Percentiles rank a stretch among this genome's conserved stretches.
phyloP scores from a whole-genome alignment of 2,329 filamentous ascomycete genomes.

The Pezicula carpinea region DNA sequence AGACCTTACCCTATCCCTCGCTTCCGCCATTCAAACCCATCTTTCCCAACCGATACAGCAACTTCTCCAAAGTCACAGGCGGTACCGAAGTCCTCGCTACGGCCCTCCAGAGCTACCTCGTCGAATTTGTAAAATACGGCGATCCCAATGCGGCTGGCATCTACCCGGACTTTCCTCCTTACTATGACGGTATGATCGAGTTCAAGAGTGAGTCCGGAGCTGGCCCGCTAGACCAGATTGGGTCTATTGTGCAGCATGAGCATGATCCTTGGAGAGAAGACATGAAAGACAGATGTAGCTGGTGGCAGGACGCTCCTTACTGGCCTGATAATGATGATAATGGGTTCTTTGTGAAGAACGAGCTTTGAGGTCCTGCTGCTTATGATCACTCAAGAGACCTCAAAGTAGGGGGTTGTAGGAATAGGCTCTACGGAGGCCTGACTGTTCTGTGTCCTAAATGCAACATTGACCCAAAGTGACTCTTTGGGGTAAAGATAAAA shows the following conservation, averaged over 20 bases:
- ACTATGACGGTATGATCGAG: neutral
- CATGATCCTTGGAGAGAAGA: neutral
- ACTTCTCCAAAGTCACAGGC: neutral
- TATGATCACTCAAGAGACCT: too few species aligned
- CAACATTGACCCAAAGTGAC: too few species aligned
- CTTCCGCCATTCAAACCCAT: neutral
- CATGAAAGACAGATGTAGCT: neutral
- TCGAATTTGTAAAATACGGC: neutral
- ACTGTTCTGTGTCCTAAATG: too few species aligned
- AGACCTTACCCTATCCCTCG: neutral
- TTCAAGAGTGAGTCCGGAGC: neutral
- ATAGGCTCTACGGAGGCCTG: too few species aligned
- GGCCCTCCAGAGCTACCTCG: neutral
- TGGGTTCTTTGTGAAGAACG: too few species aligned
- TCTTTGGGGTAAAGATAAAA: too few species aligned
- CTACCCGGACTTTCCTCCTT: neutral
- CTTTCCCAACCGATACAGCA: neutral
- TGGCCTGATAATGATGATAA: too few species aligned
- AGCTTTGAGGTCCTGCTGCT: too few species aligned
- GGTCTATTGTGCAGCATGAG: neutral
- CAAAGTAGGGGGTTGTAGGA: too few species aligned
- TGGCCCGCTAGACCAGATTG: neutral
- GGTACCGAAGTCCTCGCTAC: neutral
- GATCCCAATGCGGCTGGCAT: neutral
- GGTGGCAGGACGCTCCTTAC: neutral